Evolutionary conservation across 257 asterid species (phyloP).

Genomic region (Phtheirospermum japonicum): DNA sequence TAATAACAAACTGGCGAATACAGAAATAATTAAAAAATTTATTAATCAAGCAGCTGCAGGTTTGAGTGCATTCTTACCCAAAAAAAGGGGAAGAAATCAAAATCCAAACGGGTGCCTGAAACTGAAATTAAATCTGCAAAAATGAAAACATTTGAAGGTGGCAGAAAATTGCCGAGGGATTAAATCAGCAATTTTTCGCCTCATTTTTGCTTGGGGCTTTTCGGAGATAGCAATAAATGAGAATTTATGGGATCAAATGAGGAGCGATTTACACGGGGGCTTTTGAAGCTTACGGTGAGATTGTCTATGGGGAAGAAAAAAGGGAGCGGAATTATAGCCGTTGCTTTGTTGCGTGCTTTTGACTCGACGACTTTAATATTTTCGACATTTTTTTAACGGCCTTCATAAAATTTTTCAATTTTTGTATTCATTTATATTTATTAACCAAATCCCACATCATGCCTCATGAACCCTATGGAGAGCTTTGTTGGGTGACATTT

Average conservation of each 20-base stretch:
- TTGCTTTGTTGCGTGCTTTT: conserved; percentile 35
- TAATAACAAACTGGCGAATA: no score
- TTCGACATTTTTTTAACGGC: no score
- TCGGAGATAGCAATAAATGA: not conserved
- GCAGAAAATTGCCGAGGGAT: conserved; percentile 35
- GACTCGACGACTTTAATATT: not conserved
- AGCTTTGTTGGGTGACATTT: no score
- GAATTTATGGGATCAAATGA: conserved; percentile 24
- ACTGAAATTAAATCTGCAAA: conserved; percentile 29
- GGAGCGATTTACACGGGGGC: conserved; percentile 37
- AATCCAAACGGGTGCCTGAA: conserved; percentile 37
- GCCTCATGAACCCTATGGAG: no score
- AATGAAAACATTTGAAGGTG: conserved; percentile 22
- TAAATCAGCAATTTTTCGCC: conserved; percentile 33
- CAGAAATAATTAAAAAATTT: no score
- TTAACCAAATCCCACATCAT: no score
- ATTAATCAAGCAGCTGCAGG: no score
- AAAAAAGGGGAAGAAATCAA: conserved; percentile 60
- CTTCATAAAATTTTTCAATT: no score
- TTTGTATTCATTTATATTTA: no score
- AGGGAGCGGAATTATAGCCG: conserved; percentile 69
- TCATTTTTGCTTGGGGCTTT: conserved; percentile 31
- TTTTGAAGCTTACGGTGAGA: conserved; percentile 32
- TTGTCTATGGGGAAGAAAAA: conserved; percentile 17
- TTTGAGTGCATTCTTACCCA: no score